Evolutionary conservation across 2,329 filamentous ascomycete genomes (phyloP), one percentile per base, ranked within the genome.

Genomic region (Alternaria brassicae): DNA sequence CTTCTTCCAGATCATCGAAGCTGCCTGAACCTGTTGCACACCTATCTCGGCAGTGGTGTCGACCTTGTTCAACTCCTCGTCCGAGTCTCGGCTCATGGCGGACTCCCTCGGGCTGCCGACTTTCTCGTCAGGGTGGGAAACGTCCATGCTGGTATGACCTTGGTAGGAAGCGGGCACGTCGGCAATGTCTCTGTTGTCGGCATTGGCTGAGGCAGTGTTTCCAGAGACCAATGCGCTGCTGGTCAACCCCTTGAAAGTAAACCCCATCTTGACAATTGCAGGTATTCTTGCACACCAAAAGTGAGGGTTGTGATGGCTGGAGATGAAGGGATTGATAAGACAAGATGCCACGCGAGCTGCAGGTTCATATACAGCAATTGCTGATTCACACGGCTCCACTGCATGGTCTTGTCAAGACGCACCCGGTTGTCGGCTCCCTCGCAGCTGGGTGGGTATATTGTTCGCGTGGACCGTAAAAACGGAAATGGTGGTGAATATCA

Each of bases 51-150:
- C 73, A 48, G 64, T 68, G 15, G 67, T 69, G 15, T 75, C 72
- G 50, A 75, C 61, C 61, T 68, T 74, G 66, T 71, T 74, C 60
- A 75, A 45, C 34, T 73, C 71, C 44, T 73, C 71, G 27, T 75
- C 72, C 6, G 69, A 67, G n/a, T 66, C 60, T 17, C 37, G 32
- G 40, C 61, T 62, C 10, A 50, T 55, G 19, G 55, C 55, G 9
- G 53, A 54, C 19, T 27, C 51, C 32, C 68, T 60, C 1, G 72
- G 68, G 17, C 64, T 65, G 28, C 72, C 72, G 19, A 71, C 52
- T 60, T 75, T 74, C 58, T 75, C 72, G 34, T 74, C 67, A 5
- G 63, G 61, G 8, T 56, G 61, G n/a, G 61, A 32, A 19, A 42
- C 60, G 27, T 72, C 66, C 56, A 71, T 61, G 66, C 70, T 74